Percentiles rank a stretch among this genome's conserved stretches.
Conservation (phyloP, 2,329 filamentous ascomycete species). For the Penicillium psychrosexuale region DNA sequence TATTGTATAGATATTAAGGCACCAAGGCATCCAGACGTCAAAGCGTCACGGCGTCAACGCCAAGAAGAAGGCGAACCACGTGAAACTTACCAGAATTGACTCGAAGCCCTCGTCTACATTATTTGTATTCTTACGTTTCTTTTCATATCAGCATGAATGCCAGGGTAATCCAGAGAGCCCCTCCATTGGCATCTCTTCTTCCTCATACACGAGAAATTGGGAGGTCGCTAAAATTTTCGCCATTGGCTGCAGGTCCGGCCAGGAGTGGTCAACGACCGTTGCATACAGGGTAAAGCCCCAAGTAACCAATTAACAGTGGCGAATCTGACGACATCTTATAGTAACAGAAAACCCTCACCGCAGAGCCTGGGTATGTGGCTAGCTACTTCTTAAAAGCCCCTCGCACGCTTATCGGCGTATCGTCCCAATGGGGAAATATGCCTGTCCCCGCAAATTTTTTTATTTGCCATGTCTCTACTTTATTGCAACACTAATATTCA, state of each 20-base stretch:
- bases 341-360: not conserved
- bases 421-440: conserved; percentile 10
- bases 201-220: not conserved
- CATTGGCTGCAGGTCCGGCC: not conserved
- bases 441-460: conserved; percentile 10
- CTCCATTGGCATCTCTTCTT: not conserved
- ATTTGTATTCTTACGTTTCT: not conserved
- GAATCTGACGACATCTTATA: not conserved
- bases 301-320: not conserved
- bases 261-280: not conserved
- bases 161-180: not conserved
- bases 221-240: not conserved
- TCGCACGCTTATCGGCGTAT: conserved; percentile 10
- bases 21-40: not conserved
- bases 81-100: not conserved
- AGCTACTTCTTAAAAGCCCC: not conserved
- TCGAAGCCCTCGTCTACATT: not conserved
- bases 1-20: not conserved
- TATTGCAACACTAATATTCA: conserved; percentile 3
- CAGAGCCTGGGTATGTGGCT: not conserved
- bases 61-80: conserved; percentile 4
- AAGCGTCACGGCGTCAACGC: not conserved
- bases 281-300: not conserved
- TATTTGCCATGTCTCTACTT: conserved; percentile 1
- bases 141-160: not conserved